A percentile compares a stretch with the other conserved stretches of the same genome.
Conservation (phyloP, 2,329 filamentous ascomycete genomes). For the Aaosphaeria arxii region DNA sequence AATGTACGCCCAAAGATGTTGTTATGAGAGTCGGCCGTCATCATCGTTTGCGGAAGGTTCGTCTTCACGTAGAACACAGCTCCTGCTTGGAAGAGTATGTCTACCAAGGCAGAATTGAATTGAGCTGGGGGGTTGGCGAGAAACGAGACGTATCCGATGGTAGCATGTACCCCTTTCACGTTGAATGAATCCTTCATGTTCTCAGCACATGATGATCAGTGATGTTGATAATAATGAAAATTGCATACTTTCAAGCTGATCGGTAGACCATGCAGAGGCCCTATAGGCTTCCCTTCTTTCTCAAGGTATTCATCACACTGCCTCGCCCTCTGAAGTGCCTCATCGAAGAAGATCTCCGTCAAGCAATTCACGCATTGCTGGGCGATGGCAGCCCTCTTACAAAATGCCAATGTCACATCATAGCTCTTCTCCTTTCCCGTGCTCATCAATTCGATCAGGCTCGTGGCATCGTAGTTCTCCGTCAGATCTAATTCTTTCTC, state of each 20-base stretch:
- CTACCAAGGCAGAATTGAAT: conserved; percentile 34
- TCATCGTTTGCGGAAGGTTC: conserved; percentile 51
- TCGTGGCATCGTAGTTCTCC: conserved; percentile 33
- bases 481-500: conserved; percentile 32
- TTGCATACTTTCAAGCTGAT: conserved; percentile 49
- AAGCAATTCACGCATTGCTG: conserved; percentile 55
- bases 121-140: conserved; percentile 27
- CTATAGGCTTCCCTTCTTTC: conserved; percentile 42
- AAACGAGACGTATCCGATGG: conserved; percentile 56
- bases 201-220: not conserved
- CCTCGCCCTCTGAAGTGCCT: conserved; percentile 37
- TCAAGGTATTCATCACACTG: conserved; percentile 38
- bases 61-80: conserved; percentile 55
- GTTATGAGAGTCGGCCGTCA: conserved; percentile 54
- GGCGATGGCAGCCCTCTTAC: conserved; percentile 52
- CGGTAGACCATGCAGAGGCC: conserved; percentile 53
- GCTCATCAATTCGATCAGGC: conserved; percentile 23
- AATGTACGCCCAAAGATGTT: conserved; percentile 61
- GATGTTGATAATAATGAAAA: not conserved
- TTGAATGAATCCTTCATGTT: conserved; percentile 55
- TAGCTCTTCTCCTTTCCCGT: conserved; percentile 20
- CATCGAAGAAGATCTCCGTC: conserved; percentile 44
- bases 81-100: conserved; percentile 38
- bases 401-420: conserved; percentile 53
- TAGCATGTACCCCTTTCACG: conserved; percentile 56